A percentile compares a stretch with the other conserved stretches of the same genome.
Evolutionary conservation across 2,329 filamentous ascomycete genomes (phyloP).

Genomic region (Beauveria rudraprayagi): DNA sequence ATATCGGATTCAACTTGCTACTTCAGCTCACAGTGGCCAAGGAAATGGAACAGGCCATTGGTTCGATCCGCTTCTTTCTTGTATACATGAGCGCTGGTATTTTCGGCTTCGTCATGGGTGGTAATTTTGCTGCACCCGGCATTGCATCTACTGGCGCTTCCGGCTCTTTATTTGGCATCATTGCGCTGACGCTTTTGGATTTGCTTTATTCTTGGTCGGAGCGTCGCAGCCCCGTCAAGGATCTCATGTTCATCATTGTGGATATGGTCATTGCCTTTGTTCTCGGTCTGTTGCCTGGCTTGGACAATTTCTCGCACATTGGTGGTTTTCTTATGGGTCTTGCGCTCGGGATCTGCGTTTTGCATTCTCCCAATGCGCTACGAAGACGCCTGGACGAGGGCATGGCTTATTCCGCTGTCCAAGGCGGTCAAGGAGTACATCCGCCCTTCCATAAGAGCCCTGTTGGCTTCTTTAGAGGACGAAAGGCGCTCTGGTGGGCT

Average conservation of each 20-base stretch:
- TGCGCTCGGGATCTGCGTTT: conserved; percentile 73
- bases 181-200: conserved; percentile 82
- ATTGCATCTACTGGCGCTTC: conserved; percentile 85
- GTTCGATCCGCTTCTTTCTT: conserved; percentile 76
- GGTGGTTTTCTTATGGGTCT: conserved; percentile 92
- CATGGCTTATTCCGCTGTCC: conserved; percentile 63
- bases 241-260: conserved; percentile 78
- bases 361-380: conserved; percentile 79
- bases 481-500: conserved; percentile 91
- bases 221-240: conserved; percentile 66
- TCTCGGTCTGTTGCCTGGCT: conserved; percentile 78
- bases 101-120: conserved; percentile 91
- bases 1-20: conserved; percentile 92
- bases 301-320: conserved; percentile 97
- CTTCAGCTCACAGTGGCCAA: conserved; percentile 82
- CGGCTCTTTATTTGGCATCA: conserved; percentile 82
- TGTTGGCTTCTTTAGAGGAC: conserved; percentile 78
- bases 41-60: conserved; percentile 89
- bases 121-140: conserved; percentile 78
- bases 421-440: conserved; percentile 38
- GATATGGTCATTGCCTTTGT: conserved; percentile 88
- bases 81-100: conserved; percentile 90
- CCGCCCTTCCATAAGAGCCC: conserved; percentile 54
- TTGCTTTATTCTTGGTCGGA: conserved; percentile 88
- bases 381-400: conserved; percentile 65